A percentile compares a stretch with the other conserved stretches of the same genome.
Evolutionary conservation across 306 rosid genomes (phyloP).

Genomic region (Dryas octopetala): DNA sequence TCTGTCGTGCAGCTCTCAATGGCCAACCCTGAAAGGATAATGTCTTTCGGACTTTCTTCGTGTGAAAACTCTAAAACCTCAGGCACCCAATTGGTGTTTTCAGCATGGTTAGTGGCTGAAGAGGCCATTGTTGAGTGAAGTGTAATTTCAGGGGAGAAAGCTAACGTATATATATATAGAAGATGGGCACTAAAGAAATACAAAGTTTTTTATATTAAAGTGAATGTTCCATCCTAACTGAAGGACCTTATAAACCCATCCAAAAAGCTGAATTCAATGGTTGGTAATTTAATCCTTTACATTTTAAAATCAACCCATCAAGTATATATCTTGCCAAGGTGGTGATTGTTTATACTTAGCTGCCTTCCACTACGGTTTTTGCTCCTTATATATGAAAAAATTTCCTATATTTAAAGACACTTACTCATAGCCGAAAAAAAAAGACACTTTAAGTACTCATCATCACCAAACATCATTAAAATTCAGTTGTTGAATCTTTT

Average conservation of each 20-base stretch:
- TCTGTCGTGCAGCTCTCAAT: background rate
- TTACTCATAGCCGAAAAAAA: too few species aligned
- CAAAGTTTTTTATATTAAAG: background rate
- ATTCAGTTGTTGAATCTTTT: too few species aligned
- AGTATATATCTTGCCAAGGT: too few species aligned
- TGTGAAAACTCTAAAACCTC: slow-evolving; percentile 3
- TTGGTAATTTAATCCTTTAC: background rate
- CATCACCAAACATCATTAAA: too few species aligned
- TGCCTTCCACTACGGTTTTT: too few species aligned
- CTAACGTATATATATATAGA: background rate
- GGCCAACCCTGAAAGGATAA: slow-evolving; percentile 29
- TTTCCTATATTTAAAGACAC: too few species aligned
- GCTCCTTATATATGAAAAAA: too few species aligned
- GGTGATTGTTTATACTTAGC: too few species aligned
- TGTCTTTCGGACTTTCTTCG: slow-evolving; percentile 4
- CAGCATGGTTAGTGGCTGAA: slow-evolving; percentile 3
- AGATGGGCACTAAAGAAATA: background rate
- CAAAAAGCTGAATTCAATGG: slow-evolving; percentile 2
- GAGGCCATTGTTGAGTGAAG: slow-evolving; percentile 21
- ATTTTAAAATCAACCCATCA: too few species aligned
- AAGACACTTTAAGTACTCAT: too few species aligned
- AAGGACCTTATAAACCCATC: slow-evolving; percentile 15
- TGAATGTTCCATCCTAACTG: background rate
- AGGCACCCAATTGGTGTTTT: slow-evolving; percentile 9
- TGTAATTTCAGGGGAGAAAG: background rate